Base-by-base conservation (phyloP, 345 rosid species). In the Iberis pinnata region DNA sequence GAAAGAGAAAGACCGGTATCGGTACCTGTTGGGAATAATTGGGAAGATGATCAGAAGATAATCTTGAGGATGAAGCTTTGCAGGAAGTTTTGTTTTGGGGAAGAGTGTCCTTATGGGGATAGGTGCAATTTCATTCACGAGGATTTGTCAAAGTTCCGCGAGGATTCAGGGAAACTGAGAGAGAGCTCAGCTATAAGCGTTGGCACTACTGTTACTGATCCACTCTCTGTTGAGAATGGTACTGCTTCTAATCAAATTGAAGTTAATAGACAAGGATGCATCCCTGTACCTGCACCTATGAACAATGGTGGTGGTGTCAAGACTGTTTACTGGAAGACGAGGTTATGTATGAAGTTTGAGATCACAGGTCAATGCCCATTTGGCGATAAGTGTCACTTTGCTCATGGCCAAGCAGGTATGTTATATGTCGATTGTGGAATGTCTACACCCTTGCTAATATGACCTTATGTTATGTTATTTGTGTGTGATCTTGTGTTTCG, bases 61-160 rank as follows among this genome's bases (percentile, higher is more conserved):
- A 92, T 92, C 51, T 85, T 78, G 65, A 79, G 78, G 80, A 80
- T 85, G 98, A 92, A 88, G 75, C 79, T 88, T n/a, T 92, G 95
- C 60, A 88, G 85, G 83, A 92, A 83, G 75, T 92, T 85, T 62
- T 85, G 83, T 55, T 81, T 75, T 18, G 95, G 97, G 0, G 97
- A 85, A 70, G 94, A 85, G 61, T 88, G 97, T 44, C 98, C 98
- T 42, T 92, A 88, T 67, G 97, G 97, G 1, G 90, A 88, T 15
- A 81, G 82, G 58, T 92, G 98, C 60, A 92, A 83, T 71, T 92
- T 92, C 70, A 84, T 88, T 65, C 98, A 92, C 11, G 94, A 92
- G 71, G 88, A 71, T 36, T 80, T 94, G 0, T 59, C 95, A 0
- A 92, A 83, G 73, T 83, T 78, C 59, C 85, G 88, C 73, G 93